phyloP scores from a whole-genome alignment of 139 green algal genomes.

The Picochlorum sp. region DNA sequence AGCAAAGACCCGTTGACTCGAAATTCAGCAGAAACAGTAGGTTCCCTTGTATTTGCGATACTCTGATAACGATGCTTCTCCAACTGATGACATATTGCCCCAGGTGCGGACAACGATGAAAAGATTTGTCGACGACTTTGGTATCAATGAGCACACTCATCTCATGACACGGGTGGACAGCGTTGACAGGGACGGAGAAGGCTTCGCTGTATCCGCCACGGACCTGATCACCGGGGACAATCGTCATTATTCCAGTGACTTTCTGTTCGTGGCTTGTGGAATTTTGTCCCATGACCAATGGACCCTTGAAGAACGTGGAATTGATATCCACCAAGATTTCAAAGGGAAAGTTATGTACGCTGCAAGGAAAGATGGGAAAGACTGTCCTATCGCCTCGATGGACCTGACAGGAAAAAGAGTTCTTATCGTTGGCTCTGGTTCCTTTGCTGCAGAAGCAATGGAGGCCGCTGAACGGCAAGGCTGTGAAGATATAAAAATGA shows the following conservation, averaged over 20 bases:
- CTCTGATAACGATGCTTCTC: too few relatives aligned
- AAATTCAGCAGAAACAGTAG: neutral
- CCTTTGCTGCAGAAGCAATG: conserved; percentile 25
- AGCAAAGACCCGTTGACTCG: conserved; percentile 2
- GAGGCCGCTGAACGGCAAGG: conserved; percentile 13
- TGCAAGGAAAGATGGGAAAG: conserved; percentile 1
- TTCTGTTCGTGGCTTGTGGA: conserved; percentile 14
- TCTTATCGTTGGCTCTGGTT: conserved; percentile 21
- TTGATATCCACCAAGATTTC: conserved; percentile 7
- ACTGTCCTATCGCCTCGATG: conserved; percentile 1
- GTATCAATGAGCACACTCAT: too few relatives aligned
- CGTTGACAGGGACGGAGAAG: neutral
- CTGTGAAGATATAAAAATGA: conserved; percentile 16
- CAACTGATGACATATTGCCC: too few relatives aligned
- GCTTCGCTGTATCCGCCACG: neutral
- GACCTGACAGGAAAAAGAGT: conserved; percentile 19
- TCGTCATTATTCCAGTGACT: neutral
- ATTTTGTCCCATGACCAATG: conserved; percentile 14
- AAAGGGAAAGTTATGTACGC: conserved; percentile 17
- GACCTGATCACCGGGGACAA: conserved; percentile 2
- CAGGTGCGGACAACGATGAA: too few relatives aligned
- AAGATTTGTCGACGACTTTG: too few relatives aligned
- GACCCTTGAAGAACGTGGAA: conserved; percentile 10
- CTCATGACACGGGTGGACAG: too few relatives aligned
- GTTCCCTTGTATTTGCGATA: too few relatives aligned